Evolutionary conservation across 768 basidiomycete genomes (phyloP).

Genomic region (Lentinula sp.): DNA sequence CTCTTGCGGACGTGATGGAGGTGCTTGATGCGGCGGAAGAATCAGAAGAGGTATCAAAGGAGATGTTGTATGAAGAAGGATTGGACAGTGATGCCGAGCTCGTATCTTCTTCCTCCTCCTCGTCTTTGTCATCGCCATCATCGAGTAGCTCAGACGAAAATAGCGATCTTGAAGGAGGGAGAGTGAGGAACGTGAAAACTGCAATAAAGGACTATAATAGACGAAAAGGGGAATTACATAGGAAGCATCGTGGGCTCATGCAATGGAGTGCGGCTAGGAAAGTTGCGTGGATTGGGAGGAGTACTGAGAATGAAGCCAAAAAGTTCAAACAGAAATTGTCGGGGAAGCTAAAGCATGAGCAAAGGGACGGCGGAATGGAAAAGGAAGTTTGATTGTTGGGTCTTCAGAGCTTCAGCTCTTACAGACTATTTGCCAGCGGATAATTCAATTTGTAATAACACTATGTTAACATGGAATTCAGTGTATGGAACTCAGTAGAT

Average conservation of each 20-base stretch:
- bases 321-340: slow-evolving; percentile 35
- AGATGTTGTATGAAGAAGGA: neutral
- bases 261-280: slow-evolving; percentile 54
- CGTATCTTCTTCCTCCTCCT: neutral
- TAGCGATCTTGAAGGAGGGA: slow-evolving; percentile 12
- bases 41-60: slow-evolving; percentile 19
- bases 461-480: no score
- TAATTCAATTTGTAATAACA: no score
- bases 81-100: slow-evolving; percentile 17
- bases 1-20: slow-evolving; percentile 35
- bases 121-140: slow-evolving; percentile 6
- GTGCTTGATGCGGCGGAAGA: slow-evolving; percentile 36
- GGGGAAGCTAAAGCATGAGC: slow-evolving; percentile 27
- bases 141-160: slow-evolving; percentile 17
- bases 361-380: slow-evolving; percentile 29
- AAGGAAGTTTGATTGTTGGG: slow-evolving; percentile 26
- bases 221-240: slow-evolving; percentile 37
- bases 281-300: slow-evolving; percentile 49
- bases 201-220: slow-evolving; percentile 36
- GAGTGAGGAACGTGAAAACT: slow-evolving; percentile 16
- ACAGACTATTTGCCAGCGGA: neutral
- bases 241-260: slow-evolving; percentile 58
- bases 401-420: neutral
- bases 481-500: no score
- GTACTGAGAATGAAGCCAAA: slow-evolving; percentile 36